Conservation (phyloP, 192 early-diverging fungal species). For the Pilaira anomala region DNA sequence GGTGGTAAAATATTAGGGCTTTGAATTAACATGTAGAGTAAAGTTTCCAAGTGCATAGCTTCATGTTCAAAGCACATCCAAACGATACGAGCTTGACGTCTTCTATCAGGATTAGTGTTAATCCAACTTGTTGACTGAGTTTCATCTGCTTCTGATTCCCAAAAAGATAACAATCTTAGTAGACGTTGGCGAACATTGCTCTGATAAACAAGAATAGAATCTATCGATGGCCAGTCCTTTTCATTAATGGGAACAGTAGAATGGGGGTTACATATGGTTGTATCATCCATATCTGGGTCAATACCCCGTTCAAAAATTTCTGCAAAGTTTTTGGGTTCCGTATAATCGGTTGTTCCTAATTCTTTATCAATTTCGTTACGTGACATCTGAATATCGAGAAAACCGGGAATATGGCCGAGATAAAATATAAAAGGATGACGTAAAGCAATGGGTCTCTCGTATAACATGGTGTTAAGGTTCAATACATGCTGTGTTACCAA, state of each 20-base stretch:
- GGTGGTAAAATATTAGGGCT: slow-evolving; percentile 49
- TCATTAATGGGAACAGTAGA: slow-evolving; percentile 53
- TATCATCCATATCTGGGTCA: slow-evolving; percentile 82
- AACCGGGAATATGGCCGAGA: slow-evolving; percentile 77
- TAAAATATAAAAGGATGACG: slow-evolving; percentile 92
- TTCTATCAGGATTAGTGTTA: slow-evolving; percentile 27
- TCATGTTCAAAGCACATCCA: slow-evolving; percentile 95
- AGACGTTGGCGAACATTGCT: slow-evolving; percentile 60
- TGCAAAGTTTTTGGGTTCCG: slow-evolving; percentile 61
- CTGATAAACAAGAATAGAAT: slow-evolving; percentile 64
- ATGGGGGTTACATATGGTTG: slow-evolving; percentile 72
- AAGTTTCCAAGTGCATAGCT: slow-evolving; percentile 89
- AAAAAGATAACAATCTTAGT: slow-evolving; percentile 37
- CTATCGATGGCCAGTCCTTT: slow-evolving; percentile 68
- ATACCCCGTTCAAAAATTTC: slow-evolving; percentile 94
- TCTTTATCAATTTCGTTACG: slow-evolving; percentile 24
- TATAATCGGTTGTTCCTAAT: slow-evolving; percentile 21
- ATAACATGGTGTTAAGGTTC: slow-evolving; percentile 43
- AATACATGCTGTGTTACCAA: slow-evolving; percentile 63
- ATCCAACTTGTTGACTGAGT: background rate
- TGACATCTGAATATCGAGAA: slow-evolving; percentile 63
- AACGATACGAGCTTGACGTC: slow-evolving; percentile 53
- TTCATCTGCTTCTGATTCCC: slow-evolving; percentile 10
- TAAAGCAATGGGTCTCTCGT: slow-evolving; percentile 74
- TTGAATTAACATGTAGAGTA: slow-evolving; percentile 89